Base-by-base conservation (phyloP, 1,284 basidiomycete species). In the Termitomyces sp. region DNA sequence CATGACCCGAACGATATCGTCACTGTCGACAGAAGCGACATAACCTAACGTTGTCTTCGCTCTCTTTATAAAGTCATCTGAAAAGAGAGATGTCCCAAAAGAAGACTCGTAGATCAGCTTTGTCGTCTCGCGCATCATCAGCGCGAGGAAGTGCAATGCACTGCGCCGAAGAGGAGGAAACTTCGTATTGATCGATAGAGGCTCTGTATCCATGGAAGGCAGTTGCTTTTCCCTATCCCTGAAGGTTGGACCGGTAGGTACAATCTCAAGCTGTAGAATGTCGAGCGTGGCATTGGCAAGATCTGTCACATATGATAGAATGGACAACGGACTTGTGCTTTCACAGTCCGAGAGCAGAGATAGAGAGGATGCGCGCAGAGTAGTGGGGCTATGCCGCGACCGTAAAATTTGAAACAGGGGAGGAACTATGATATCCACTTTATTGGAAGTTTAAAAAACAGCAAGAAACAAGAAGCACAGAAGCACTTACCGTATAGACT, bases 141-240 rank as follows among this genome's bases (percentile, higher is more conserved):
- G 68, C 1, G 83, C 77, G 36, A 95, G 75, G 67, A 95, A 87
- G 62, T 92, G 84, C 33, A 95, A 67, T 0, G 90, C 92, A 1
- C 91, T 86, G 34, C 94, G 84, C 31, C 93, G 82, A 6, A 96
- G 73, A 0, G 90, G 80, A 0, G 94, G 90, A 44, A 91, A 80
- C 64, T 86, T 91, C 0, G 86, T 64, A 64, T 86, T 75, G 7
- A 72, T 72, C 1, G 76, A 77, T 9, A 77, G 80, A 12, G 83
- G 86, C 34, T 82, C 72, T 28, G 67, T 67, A 68, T 86, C 84
- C 70, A 80, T 79, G 24, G 69, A 74, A 33, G 61, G 61, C 34
- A 44, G 56, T 30, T 54, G 55, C 5, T 55, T 47, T 30, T 46
- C 57, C 33, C 56, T 53, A n/a, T 62, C 60, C 33, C 51, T 65